Base-by-base conservation (phyloP, 441 rosid species). In the Eutrema salsugineum region DNA sequence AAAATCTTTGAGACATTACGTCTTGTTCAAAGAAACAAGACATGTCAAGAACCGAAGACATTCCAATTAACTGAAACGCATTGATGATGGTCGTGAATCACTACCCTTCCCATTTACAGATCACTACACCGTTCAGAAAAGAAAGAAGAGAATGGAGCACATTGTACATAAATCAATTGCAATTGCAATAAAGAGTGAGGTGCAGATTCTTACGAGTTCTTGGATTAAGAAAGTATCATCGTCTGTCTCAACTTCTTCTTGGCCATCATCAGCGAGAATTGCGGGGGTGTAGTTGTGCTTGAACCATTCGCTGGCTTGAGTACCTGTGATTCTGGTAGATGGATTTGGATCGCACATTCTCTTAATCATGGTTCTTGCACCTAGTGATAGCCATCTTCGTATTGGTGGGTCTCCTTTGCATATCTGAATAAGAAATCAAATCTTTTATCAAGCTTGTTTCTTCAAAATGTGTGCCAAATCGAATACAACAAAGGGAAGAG, bases 1-100 rank as follows among this genome's bases (percentile, higher is more conserved):
- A 42, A 50, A 33, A 9, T 50, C 3, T 60, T 60, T 51, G 50
- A 53, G 36, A 47, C 55, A 38, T 75, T 72, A 95, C 99, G 96
- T 92, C 99, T 78, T 85, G 79, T 83, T 95, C 99, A 14, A 95
- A 95, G 82, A 95, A 92, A 73, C 98, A 98, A 2, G 99, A 95
- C 55, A 95, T 89, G 79, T 95, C 99, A 11, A 95, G 90, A 76
- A 85, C 87, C 15, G 98, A 95, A 36, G 99, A 92, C 99, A 94
- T 95, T 77, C 99, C 99, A 9, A 95, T 95, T 40, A 95, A 81
- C 80, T 95, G 96, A 79, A 95, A 95, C 71, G 97, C 98, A 61
- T 92, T 91, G 71, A 95, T 89, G 40, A 79, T 68, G 33, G 76
- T 75, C 46, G 93, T 5, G 88, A 88, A 75, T 77, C 82, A 4